Evolutionary conservation across 2,329 filamentous ascomycete species (phyloP).

Genomic region (Fusarium sp.): DNA sequence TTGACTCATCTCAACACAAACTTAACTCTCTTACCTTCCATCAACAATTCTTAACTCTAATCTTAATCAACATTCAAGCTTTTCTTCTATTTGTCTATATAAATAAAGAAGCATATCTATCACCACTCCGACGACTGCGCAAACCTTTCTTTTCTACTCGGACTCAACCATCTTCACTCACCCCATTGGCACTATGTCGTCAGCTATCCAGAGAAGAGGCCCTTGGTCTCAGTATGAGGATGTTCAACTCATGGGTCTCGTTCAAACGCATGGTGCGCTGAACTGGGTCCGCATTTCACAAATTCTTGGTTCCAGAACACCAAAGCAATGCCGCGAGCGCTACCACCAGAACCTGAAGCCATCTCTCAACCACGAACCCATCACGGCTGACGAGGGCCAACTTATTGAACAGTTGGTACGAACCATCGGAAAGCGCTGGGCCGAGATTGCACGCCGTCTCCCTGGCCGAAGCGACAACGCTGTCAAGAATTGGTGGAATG

Average conservation of each 20-base stretch:
- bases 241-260: conserved; percentile 73
- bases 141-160: neutral
- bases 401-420: conserved; percentile 81
- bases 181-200: conserved; percentile 24
- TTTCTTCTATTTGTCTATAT: neutral
- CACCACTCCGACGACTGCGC: neutral
- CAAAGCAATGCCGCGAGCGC: conserved; percentile 94
- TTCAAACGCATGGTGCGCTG: conserved; percentile 76
- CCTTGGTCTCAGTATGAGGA: conserved; percentile 88
- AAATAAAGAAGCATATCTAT: neutral
- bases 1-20: neutral
- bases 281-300: conserved; percentile 93
- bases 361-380: conserved; percentile 76
- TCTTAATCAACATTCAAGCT: neutral
- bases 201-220: conserved; percentile 63
- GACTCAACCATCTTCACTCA: neutral
- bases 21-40: neutral
- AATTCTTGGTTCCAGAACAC: conserved; percentile 79
- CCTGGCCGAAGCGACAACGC: conserved; percentile 91
- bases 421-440: conserved; percentile 88
- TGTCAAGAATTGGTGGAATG: conserved; percentile 99
- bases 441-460: conserved; percentile 86
- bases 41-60: neutral
- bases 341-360: conserved; percentile 94
- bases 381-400: conserved; percentile 75